Evolutionary conservation across 2,329 filamentous ascomycete genomes (phyloP).

Genomic region (Beauveria asiatica): DNA sequence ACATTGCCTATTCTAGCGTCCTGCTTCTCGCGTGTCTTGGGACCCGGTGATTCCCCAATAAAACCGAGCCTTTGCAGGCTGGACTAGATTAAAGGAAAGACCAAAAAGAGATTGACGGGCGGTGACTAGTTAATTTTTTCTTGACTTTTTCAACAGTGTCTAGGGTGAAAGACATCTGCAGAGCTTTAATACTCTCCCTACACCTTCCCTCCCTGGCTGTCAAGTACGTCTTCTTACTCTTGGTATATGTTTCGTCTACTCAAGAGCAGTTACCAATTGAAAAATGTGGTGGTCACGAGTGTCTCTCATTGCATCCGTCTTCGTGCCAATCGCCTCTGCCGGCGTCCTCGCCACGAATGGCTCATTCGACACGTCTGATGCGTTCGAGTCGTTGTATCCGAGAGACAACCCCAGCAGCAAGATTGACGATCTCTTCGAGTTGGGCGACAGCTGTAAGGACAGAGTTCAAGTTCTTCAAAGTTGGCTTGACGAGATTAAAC

Average conservation of each 20-base stretch:
- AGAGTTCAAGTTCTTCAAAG: neutral
- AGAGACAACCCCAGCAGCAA: neutral
- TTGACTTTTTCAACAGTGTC: neutral
- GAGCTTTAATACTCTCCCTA: neutral
- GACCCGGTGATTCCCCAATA: no score
- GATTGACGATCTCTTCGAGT: neutral
- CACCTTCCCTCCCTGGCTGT: neutral
- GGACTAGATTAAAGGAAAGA: no score
- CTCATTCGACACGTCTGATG: neutral
- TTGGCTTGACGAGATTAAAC: neutral
- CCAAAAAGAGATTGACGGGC: no score
- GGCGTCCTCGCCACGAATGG: neutral
- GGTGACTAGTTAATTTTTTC: no score
- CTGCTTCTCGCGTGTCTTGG: no score
- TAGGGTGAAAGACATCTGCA: neutral
- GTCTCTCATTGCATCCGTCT: neutral
- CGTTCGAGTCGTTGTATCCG: neutral
- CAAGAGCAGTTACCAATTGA: neutral
- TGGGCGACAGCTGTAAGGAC: neutral
- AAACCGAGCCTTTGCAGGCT: no score
- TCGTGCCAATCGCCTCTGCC: neutral
- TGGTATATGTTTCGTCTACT: neutral
- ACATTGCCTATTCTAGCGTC: no score
- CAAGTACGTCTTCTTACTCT: neutral
- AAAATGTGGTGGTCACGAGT: neutral